Base-by-base conservation (phyloP, 1,284 basidiomycete genomes). In the Erythrobasidium hasegawianum region DNA sequence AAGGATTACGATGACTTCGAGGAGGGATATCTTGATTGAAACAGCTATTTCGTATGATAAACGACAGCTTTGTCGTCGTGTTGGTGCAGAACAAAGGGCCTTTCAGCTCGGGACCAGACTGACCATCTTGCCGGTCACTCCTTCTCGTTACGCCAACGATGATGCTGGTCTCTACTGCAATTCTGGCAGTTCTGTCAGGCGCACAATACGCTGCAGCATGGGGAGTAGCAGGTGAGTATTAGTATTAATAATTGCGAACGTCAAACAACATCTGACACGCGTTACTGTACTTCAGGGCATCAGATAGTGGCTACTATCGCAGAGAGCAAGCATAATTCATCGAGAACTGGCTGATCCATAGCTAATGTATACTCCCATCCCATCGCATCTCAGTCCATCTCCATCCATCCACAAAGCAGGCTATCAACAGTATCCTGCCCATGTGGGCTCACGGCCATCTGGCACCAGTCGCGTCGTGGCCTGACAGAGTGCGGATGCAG, bases 401-500 rank as follows among this genome's bases (percentile, higher is more conserved):
- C 22, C 62, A 65, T 47, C 55, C 55, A 11, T 65, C 62, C 1
- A 65, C 62, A 10, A 41, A 56, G 13, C 40, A 47, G 16, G 62
- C 62, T 18, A 49, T 75, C 58, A 70, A 73, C 53, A 40, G 64
- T 10, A 74, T 77, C 68, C 65, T 76, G 13, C 76, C 77, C 22
- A 53, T 70, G 7, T 76, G 68, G 60, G 73, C 76, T 0, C 33
- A 70, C 38, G 78, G 78, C n/a, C 75, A 78, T 56, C 70, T 79
- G 8, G 76, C 76, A 0, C 71, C 73, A 11, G 67, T 79, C n/a
- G 75, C 78, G 3, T 60, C 71, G 0, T 79, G 78, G 78, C 72
- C 78, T 3, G 74, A 79, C 60, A 70, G 72, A 4, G 71, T 78
- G 38, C 69, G 74, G 11, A 69, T 54, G 11, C 71, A 71, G 14